A percentile compares a stretch with the other conserved stretches of the same genome.
These are phyloP conservation scores for Maudiozyma humilis DNA, from an alignment of 1,139 yeast species.

Conservation along the genomic window DNA sequence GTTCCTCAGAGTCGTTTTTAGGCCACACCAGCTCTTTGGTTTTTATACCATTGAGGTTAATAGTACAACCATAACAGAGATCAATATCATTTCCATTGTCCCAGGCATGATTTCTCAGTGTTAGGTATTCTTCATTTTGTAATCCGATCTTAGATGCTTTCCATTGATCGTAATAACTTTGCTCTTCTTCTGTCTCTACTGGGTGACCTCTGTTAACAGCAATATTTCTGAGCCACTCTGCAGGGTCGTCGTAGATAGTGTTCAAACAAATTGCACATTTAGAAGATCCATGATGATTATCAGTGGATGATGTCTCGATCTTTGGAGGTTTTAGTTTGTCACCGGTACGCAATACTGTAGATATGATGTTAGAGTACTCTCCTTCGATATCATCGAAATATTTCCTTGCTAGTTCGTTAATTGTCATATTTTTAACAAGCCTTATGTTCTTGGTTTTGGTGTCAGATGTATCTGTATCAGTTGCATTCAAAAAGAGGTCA, in stretches of 20 bases:
- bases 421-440: conserved; percentile 59
- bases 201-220: conserved; percentile 58
- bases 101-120: conserved; percentile 15
- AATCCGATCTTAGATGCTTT: conserved; percentile 18
- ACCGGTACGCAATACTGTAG: conserved; percentile 89
- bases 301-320: conserved; percentile 8
- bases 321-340: conserved; percentile 59
- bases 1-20: conserved; percentile 28
- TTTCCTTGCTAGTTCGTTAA: conserved; percentile 66
- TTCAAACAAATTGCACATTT: conserved; percentile 48
- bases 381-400: conserved; percentile 69
- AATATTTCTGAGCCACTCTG: conserved; percentile 62
- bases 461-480: conserved; percentile 7
- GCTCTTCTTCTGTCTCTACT: conserved; percentile 43
- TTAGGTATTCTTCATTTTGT: conserved; percentile 11
- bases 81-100: conserved; percentile 24
- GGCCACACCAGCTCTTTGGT: conserved; percentile 51
- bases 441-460: conserved; percentile 10
- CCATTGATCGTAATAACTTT: conserved; percentile 34
- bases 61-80: conserved; percentile 74
- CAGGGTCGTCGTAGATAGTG: conserved; percentile 48
- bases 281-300: conserved; percentile 6
- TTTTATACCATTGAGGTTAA: conserved; percentile 44
- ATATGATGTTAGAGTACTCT: conserved; percentile 83
- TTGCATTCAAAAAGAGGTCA: conserved; percentile 15